These are phyloP conservation scores for Rhodomyrtus tomentosa DNA, from an alignment of 345 rosid genomes.

Conservation along the genomic window DNA sequence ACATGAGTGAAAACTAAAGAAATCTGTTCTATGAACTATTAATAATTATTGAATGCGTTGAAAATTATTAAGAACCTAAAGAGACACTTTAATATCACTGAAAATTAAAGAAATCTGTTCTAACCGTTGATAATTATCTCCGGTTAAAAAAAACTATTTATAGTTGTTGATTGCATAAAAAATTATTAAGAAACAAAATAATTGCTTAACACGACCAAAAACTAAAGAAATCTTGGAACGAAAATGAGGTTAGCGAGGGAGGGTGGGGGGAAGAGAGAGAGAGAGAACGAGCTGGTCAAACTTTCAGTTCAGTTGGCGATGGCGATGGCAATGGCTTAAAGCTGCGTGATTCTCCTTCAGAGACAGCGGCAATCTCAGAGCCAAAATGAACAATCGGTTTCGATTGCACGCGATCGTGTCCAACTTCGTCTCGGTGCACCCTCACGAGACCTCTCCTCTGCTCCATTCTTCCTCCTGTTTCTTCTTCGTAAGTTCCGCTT, in stretches of 20 bases:
- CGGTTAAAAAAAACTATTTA: no score
- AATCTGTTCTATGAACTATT: accelerated
- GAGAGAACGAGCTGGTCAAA: not conserved
- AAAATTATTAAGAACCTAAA: not conserved
- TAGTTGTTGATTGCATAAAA: accelerated
- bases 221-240: not conserved
- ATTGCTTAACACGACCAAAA: not conserved
- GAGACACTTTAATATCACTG: not conserved
- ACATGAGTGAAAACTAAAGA: no score
- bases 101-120: not conserved
- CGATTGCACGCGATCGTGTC: constrained; percentile 50
- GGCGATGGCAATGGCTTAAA: not conserved
- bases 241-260: not conserved
- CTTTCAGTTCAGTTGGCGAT: not conserved
- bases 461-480: constrained; percentile 72
- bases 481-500: constrained; percentile 60
- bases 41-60: accelerated
- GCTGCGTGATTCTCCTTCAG: not conserved
- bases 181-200: not conserved
- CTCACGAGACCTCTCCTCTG: constrained; percentile 66
- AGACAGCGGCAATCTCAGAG: not conserved
- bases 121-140: no score
- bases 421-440: constrained; percentile 55
- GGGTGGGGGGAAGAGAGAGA: not conserved
- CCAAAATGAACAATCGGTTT: constrained; percentile 13